These are phyloP conservation scores for Yamadazyma siamensis DNA, from an alignment of 1,139 yeast genomes.

Conservation along the genomic window DNA sequence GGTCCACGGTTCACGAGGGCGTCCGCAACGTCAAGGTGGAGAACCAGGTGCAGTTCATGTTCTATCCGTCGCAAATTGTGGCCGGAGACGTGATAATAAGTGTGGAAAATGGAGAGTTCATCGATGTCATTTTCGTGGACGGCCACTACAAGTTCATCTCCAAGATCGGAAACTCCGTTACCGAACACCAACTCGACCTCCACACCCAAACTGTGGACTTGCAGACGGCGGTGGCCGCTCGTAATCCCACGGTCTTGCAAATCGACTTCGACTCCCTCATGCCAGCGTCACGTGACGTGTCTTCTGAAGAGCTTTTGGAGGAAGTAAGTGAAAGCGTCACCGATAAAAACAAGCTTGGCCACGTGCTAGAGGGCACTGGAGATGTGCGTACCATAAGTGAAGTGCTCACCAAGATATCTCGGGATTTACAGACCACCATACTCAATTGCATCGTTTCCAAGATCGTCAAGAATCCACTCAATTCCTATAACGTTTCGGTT, in stretches of 20 bases:
- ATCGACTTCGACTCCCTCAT: constrained; percentile 5
- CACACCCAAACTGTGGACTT: constrained; percentile 5
- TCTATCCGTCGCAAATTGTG: constrained; percentile 3
- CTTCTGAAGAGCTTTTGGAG: constrained; percentile 5
- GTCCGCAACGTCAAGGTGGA: constrained; percentile 1
- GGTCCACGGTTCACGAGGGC: constrained; percentile 1
- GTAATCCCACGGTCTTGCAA: not conserved
- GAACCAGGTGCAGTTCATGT: constrained; percentile 1
- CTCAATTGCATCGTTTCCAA: constrained; percentile 32
- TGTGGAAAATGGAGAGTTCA: constrained; percentile 2
- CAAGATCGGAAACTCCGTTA: constrained; percentile 8
- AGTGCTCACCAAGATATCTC: constrained; percentile 23
- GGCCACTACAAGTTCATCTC: constrained; percentile 7
- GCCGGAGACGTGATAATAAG: constrained; percentile 2
- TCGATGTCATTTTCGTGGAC: constrained; percentile 5
- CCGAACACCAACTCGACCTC: constrained; percentile 3
- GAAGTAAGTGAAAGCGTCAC: constrained; percentile 3
- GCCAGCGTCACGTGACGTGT: constrained; percentile 4
- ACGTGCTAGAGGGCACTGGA: constrained; percentile 25
- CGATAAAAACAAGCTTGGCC: constrained; percentile 8
- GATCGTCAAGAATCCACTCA: constrained; percentile 34
- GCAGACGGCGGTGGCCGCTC: not conserved
- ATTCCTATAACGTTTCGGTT: constrained; percentile 27
- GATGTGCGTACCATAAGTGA: constrained; percentile 33
- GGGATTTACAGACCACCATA: constrained; percentile 20